Conservation (phyloP, 805 yeast genomes). For the Peterozyma xylosa region DNA sequence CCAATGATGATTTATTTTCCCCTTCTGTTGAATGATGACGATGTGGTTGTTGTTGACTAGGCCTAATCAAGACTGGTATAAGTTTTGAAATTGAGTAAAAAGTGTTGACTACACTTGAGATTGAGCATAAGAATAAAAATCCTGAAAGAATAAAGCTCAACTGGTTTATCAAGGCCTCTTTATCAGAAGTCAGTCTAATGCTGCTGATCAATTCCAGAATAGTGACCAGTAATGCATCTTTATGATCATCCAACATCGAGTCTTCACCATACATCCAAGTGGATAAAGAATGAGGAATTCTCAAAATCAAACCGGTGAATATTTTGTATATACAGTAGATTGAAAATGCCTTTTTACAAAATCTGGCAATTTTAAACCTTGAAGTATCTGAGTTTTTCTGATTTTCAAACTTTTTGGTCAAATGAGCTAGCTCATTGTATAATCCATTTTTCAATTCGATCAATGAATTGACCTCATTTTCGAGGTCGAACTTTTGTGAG, state of each 20-base stretch:
- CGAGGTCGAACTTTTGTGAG: conserved; percentile 20
- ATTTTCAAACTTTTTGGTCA: conserved; percentile 12
- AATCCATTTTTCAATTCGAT: conserved; percentile 21
- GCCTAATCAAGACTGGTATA: conserved; percentile 10
- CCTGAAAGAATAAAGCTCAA: conserved; percentile 49
- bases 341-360: conserved; percentile 22
- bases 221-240: conserved; percentile 43
- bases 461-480: conserved; percentile 31
- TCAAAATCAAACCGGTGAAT: conserved; percentile 30
- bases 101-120: conserved; percentile 57
- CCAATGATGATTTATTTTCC: conserved; percentile 4
- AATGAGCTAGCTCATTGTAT: conserved; percentile 23
- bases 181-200: conserved; percentile 14
- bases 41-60: conserved; percentile 3
- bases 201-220: conserved; percentile 30
- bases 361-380: conserved; percentile 7
- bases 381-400: conserved; percentile 5
- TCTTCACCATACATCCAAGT: conserved; percentile 7
- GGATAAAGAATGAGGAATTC: conserved; percentile 26
- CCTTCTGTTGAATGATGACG: conserved; percentile 1
- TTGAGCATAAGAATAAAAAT: conserved; percentile 51
- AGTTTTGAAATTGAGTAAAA: conserved; percentile 38
- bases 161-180: conserved; percentile 33
- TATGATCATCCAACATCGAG: conserved; percentile 9
- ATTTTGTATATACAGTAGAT: conserved; percentile 44